phyloP scores from a whole-genome alignment of 2,329 filamentous ascomycete species.

The Fusarium metavorans region DNA sequence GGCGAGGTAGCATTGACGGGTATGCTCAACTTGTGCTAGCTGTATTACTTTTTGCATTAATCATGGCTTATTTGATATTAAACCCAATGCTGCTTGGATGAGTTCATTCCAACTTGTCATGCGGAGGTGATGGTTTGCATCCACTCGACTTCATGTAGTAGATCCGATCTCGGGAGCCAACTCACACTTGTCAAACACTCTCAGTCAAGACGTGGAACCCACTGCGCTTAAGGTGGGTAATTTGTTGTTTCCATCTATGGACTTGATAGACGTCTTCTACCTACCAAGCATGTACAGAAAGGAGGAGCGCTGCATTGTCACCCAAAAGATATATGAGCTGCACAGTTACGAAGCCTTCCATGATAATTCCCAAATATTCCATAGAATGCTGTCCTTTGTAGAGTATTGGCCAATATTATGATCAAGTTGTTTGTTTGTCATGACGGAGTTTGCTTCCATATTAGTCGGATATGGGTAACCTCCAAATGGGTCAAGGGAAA shows the following conservation, averaged over 20 bases:
- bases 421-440: background rate
- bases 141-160: background rate
- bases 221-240: background rate
- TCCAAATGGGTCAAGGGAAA: too few relatives aligned
- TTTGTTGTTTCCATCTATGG: background rate
- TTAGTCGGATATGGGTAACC: background rate
- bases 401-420: background rate
- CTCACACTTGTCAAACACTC: background rate
- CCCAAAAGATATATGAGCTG: background rate
- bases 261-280: background rate
- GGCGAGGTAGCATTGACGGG: background rate
- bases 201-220: background rate
- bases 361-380: background rate
- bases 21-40: background rate
- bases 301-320: background rate
- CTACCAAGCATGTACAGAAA: background rate
- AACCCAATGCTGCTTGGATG: background rate
- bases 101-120: background rate
- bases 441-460: background rate
- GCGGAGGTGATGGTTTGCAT: background rate
- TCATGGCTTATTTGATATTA: slow-evolving; percentile 1
- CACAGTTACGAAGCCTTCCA: background rate
- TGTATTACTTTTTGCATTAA: background rate
- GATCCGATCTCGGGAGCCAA: background rate
- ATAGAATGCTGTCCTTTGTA: background rate